Evolutionary conservation across 306 rosid species (phyloP).

Genomic region (Fragaria iinumae): DNA sequence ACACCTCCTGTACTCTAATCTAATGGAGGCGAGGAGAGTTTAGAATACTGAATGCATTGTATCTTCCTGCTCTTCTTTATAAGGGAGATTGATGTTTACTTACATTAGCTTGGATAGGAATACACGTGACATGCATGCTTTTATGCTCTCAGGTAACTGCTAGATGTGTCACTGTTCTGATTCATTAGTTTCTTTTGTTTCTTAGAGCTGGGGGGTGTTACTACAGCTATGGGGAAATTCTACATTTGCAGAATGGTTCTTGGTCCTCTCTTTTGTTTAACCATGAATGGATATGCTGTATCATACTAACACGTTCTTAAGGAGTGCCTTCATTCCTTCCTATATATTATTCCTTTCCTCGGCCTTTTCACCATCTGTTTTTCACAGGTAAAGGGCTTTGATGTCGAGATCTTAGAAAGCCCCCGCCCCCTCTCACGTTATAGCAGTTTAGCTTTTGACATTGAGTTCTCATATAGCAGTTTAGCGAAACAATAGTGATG

Average conservation of each 20-base stretch:
- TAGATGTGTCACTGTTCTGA: slow-evolving; percentile 20
- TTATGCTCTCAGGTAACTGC: slow-evolving; percentile 34
- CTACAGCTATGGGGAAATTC: slow-evolving; percentile 2
- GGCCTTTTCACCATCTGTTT: background rate
- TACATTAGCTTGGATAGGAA: slow-evolving; percentile 53
- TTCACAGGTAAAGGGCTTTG: background rate
- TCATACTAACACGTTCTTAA: slow-evolving; percentile 9
- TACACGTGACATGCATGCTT: slow-evolving; percentile 51
- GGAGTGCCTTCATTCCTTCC: background rate
- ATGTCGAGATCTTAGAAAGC: background rate
- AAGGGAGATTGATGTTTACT: slow-evolving; percentile 67
- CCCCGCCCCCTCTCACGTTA: too few species aligned
- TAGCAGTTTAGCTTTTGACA: background rate
- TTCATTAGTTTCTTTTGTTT: background rate
- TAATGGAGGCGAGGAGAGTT: slow-evolving; percentile 50
- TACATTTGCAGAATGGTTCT: slow-evolving; percentile 3
- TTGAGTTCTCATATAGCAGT: too few species aligned
- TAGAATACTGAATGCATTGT: slow-evolving; percentile 66
- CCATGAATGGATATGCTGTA: background rate
- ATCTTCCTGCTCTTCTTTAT: slow-evolving; percentile 70
- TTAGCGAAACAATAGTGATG: background rate
- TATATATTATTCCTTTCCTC: background rate
- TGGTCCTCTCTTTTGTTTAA: slow-evolving; percentile 7
- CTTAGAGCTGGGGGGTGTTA: slow-evolving; percentile 12
- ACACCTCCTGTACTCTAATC: slow-evolving; percentile 50